Percentiles rank a stretch among this genome's conserved stretches.
phyloP scores from a whole-genome alignment of 1,284 basidiomycete species.

The Sutorius eximius region DNA sequence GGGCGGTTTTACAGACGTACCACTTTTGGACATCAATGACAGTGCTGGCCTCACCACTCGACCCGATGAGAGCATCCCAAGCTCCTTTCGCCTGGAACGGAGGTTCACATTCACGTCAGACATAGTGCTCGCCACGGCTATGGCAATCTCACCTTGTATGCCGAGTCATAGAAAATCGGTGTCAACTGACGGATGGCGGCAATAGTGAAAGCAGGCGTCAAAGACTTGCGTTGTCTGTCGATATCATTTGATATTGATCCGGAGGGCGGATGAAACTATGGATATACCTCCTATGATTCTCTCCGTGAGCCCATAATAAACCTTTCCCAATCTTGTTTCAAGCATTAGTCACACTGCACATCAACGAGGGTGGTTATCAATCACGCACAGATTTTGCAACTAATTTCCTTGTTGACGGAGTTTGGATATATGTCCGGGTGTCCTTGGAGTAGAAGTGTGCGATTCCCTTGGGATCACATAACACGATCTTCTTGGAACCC shows the following conservation, averaged over 20 bases:
- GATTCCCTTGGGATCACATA: conserved; percentile 41
- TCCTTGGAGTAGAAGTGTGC: conserved; percentile 33
- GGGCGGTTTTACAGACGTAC: not conserved
- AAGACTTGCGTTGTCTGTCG: conserved; percentile 37
- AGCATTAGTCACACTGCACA: not conserved
- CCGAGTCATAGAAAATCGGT: conserved; percentile 26
- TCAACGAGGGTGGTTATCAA: not conserved
- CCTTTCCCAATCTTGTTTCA: conserved; percentile 11
- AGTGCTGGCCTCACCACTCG: conserved; percentile 23
- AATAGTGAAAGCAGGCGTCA: conserved; percentile 3
- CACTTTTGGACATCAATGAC: conserved; percentile 52
- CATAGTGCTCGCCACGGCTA: not conserved
- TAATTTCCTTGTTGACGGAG: conserved; percentile 36
- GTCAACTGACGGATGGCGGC: not conserved
- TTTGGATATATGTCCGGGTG: conserved; percentile 47
- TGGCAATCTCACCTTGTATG: conserved; percentile 38
- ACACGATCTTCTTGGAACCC: conserved; percentile 37
- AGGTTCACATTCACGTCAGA: not conserved
- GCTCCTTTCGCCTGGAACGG: conserved; percentile 38
- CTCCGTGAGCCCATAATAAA: conserved; percentile 13
- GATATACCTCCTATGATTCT: conserved; percentile 12
- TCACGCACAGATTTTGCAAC: conserved; percentile 45
- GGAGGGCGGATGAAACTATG: accelerated
- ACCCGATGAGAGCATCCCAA: conserved; percentile 50
- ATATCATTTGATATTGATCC: not conserved